These are phyloP conservation scores for Metschnikowia noctiluminum DNA, from an alignment of 805 yeast species.

Conservation along the genomic window DNA sequence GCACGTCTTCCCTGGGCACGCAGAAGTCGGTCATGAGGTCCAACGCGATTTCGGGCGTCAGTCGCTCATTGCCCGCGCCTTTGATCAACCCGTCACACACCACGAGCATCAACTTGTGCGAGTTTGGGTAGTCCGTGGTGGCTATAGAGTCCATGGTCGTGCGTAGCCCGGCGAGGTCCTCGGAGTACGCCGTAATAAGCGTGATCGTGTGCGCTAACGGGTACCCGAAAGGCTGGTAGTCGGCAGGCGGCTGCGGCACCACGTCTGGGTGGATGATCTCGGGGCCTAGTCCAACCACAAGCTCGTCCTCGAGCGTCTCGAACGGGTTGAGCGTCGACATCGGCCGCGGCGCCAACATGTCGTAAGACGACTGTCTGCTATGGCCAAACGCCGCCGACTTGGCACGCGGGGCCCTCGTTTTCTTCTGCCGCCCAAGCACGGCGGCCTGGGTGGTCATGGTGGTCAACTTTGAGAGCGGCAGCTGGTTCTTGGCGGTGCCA, in stretches of 20 bases:
- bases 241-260: conserved; percentile 88
- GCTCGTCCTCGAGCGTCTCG: conserved; percentile 28
- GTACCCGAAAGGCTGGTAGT: conserved; percentile 68
- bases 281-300: conserved; percentile 49
- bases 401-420: conserved; percentile 14
- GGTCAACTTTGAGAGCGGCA: conserved; percentile 38
- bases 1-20: conserved; percentile 68
- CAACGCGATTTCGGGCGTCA: conserved; percentile 88
- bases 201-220: conserved; percentile 55
- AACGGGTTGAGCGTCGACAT: conserved; percentile 30
- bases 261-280: conserved; percentile 69
- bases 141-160: conserved; percentile 88
- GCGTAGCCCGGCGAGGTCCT: conserved; percentile 81
- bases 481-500: no score
- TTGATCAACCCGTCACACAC: conserved; percentile 93
- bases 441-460: conserved; percentile 70
- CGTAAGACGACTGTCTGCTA: conserved; percentile 29
- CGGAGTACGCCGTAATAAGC: conserved; percentile 89
- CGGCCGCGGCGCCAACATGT: conserved; percentile 28
- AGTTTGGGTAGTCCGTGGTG: conserved; percentile 93
- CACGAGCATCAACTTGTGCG: conserved; percentile 81
- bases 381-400: conserved; percentile 15
- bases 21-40: conserved; percentile 76
- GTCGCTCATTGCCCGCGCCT: conserved; percentile 84
- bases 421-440: conserved; percentile 22